Percentiles rank a stretch among this genome's conserved stretches.
These are phyloP conservation scores for Colletotrichum eleusines DNA, from an alignment of 2,329 filamentous ascomycete species.

Conservation along the genomic window DNA sequence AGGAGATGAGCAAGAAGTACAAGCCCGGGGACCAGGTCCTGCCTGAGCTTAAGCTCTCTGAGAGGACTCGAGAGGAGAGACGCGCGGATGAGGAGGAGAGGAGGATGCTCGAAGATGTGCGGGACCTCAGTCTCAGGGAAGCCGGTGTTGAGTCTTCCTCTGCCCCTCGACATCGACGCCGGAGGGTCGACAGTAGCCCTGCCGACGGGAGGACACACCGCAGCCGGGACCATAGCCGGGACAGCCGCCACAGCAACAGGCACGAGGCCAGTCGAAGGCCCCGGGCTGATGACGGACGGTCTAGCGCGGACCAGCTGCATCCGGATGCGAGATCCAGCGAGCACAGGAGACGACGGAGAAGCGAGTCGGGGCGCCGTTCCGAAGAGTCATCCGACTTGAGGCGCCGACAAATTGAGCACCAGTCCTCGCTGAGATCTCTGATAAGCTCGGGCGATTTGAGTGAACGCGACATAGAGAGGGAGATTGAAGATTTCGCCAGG, in stretches of 20 bases:
- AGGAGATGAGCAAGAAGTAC: slow-evolving; percentile 81
- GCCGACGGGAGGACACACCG: slow-evolving; percentile 32
- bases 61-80: slow-evolving; percentile 65
- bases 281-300: slow-evolving; percentile 46
- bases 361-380: slow-evolving; percentile 59
- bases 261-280: slow-evolving; percentile 49
- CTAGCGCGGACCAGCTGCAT: slow-evolving; percentile 54
- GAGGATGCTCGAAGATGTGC: slow-evolving; percentile 77
- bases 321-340: slow-evolving; percentile 51
- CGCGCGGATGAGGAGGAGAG: slow-evolving; percentile 75
- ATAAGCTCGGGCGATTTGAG: slow-evolving; percentile 84
- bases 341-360: slow-evolving; percentile 55
- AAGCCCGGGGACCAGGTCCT: slow-evolving; percentile 85
- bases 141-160: slow-evolving; percentile 62
- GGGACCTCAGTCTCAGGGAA: slow-evolving; percentile 79
- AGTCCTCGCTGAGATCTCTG: slow-evolving; percentile 87
- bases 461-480: slow-evolving; percentile 83
- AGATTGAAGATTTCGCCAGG: slow-evolving; percentile 89
- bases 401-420: slow-evolving; percentile 81
- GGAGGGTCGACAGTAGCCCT: slow-evolving; percentile 41
- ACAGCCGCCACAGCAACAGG: slow-evolving; percentile 45
- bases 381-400: slow-evolving; percentile 53
- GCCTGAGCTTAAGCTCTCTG: slow-evolving; percentile 67
- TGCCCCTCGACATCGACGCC: slow-evolving; percentile 45
- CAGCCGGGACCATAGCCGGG: slow-evolving; percentile 42